Percentiles rank a stretch among this genome's conserved stretches.
These are phyloP conservation scores for Sugiyamaella americana DNA, from an alignment of 805 yeast genomes.

Conservation along the genomic window DNA sequence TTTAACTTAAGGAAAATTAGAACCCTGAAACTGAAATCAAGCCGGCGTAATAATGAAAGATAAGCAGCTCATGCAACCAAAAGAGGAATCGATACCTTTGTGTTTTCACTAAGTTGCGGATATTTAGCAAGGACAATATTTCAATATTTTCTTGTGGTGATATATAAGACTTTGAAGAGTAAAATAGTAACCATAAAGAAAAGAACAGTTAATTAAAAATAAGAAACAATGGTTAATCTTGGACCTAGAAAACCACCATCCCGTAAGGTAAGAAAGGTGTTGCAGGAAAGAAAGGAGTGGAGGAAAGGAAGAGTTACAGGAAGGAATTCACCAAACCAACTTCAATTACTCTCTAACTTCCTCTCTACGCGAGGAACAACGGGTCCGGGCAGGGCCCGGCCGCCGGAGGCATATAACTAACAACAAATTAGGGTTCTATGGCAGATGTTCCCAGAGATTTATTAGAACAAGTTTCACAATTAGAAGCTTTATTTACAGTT, in stretches of 20 bases:
- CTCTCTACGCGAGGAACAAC: neutral
- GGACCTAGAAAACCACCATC: constrained; percentile 81
- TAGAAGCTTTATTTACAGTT: constrained; percentile 60
- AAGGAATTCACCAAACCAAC: neutral
- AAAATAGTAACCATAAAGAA: neutral
- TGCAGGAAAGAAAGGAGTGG: neutral
- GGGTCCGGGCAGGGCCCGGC: neutral
- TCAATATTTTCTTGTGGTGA: neutral
- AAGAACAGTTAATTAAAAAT: neutral
- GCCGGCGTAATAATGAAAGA: neutral
- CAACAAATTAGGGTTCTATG: constrained; percentile 42
- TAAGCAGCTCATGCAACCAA: neutral
- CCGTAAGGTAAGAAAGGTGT: constrained; percentile 47
- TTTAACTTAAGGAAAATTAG: too few relatives aligned
- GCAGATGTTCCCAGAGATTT: constrained; percentile 62
- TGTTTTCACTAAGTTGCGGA: neutral
- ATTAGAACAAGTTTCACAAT: constrained; percentile 48
- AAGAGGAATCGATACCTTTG: neutral
- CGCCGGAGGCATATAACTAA: neutral
- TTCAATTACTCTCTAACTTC: neutral
- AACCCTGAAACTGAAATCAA: neutral
- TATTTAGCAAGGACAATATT: neutral
- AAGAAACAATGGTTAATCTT: constrained; percentile 59
- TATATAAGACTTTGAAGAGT: neutral
- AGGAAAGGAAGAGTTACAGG: neutral